These are phyloP conservation scores for Lactarius deliciosus DNA, from an alignment of 768 basidiomycete species.

Conservation along the genomic window DNA sequence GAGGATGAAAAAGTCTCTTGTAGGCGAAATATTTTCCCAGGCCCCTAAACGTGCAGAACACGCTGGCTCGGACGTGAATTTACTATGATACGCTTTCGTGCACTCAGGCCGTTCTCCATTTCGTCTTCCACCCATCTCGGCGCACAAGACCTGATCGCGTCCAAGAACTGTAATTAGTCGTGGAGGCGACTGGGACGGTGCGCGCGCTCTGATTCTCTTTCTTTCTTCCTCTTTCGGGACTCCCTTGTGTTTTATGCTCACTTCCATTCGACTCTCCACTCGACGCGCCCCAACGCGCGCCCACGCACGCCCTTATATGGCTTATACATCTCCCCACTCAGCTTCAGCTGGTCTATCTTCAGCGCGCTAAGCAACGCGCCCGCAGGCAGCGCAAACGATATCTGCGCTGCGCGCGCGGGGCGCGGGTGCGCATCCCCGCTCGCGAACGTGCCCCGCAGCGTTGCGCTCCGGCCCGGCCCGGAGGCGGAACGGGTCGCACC, in stretches of 20 bases:
- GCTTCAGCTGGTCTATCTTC: constrained; percentile 81
- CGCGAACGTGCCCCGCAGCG: constrained; percentile 69
- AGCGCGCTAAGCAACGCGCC: constrained; percentile 71
- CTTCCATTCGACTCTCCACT: constrained; percentile 46
- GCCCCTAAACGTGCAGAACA: too few species aligned
- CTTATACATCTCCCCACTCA: constrained; percentile 80
- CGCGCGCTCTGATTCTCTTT: neutral
- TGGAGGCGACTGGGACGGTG: constrained; percentile 33
- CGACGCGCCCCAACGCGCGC: constrained; percentile 62
- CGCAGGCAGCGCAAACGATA: constrained; percentile 69
- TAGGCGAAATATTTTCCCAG: too few species aligned
- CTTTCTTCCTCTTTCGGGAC: too few species aligned
- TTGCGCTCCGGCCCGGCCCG: constrained; percentile 51
- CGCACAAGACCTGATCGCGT: too few species aligned
- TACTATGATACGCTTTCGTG: too few species aligned
- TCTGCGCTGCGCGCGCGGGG: constrained; percentile 72
- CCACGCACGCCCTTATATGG: constrained; percentile 89
- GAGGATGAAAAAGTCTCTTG: too few species aligned
- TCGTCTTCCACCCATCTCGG: too few species aligned
- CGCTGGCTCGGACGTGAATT: too few species aligned
- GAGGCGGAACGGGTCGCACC: constrained; percentile 51
- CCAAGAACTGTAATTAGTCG: too few species aligned
- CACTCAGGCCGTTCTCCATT: too few species aligned
- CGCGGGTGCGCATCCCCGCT: constrained; percentile 47
- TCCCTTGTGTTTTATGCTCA: too few species aligned